Base-by-base conservation (phyloP, 164 flowering plant species). In the Cinnamomum chago region DNA sequence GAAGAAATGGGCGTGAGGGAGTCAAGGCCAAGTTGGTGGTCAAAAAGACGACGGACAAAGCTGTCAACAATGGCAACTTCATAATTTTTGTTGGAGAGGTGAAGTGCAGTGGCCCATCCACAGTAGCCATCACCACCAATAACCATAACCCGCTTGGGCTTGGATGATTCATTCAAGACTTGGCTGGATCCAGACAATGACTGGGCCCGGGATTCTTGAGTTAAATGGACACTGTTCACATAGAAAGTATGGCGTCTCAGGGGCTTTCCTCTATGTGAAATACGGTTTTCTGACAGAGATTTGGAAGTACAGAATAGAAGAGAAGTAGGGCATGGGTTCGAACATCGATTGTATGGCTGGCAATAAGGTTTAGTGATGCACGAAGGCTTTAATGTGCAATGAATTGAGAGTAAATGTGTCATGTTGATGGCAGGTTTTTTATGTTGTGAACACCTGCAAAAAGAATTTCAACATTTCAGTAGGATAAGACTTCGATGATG, bases 61-160 rank as follows among this genome's bases (percentile, higher is more conserved):
- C 73, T 92, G 83, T 95, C 98, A 68, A 91, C 97, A 76, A 93
- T 84, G 73, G 95, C 90, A 73, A 95, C 97, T 78, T 91, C 92
- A 68, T 95, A 95, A 58, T 84, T 86, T 79, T 90, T 90, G 76
- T 91, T 91, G 28, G 98, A 95, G 14, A 95, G 82, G 79, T 95
- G 97, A 70, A 95, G 95, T n/a, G 97, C 91, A 62, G 98, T 95
- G 70, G 98, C 97, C 98, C 97, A 95, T 14, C 98, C 98, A 82
- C 98, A 95, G 79, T 93, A 95, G 47, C 98, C 98, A 85, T 95
- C 98, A 67, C 98, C 98, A 70, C 98, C 98, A 78, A 95, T 91
- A 20, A 95, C 87, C 97, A 95, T 91, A 67, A 92, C 97, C 67
- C 90, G 84, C 78, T 87, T 85, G 52, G 78, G 81, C 75, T 81